These are phyloP conservation scores for Phytophthora sansomeana DNA, from an alignment of 352 stramenopile genomes.

Conservation along the genomic window DNA sequence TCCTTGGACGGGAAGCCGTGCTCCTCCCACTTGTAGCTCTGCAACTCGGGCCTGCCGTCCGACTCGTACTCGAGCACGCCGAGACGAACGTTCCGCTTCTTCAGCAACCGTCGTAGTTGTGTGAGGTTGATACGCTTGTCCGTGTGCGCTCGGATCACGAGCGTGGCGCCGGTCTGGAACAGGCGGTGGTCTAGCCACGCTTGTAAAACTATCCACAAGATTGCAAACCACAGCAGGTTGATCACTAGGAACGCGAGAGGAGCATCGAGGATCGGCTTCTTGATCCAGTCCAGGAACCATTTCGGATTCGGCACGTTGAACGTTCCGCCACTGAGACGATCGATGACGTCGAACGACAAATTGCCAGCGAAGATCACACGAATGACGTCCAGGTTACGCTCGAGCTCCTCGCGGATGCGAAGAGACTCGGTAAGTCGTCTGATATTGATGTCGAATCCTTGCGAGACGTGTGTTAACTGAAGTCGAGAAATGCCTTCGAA, in stretches of 20 bases:
- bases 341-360: constrained; percentile 95
- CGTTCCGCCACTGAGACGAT: constrained; percentile 92
- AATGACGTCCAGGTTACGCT: constrained; percentile 86
- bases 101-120: constrained; percentile 51
- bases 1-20: constrained; percentile 89
- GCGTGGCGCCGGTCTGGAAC: constrained; percentile 83
- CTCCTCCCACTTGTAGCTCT: constrained; percentile 85
- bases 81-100: constrained; percentile 47
- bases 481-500: constrained; percentile 90
- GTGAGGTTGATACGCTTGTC: constrained; percentile 68
- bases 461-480: constrained; percentile 89
- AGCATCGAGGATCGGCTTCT: constrained; percentile 66
- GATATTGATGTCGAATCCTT: constrained; percentile 91
- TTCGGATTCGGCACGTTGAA: constrained; percentile 92
- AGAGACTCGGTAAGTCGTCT: constrained; percentile 86
- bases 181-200: constrained; percentile 45
- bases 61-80: constrained; percentile 52
- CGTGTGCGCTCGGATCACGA: constrained; percentile 88
- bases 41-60: constrained; percentile 53
- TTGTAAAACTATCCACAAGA: constrained; percentile 69
- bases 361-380: constrained; percentile 94
- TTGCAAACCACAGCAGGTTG: constrained; percentile 76
- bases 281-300: constrained; percentile 87
- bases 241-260: constrained; percentile 83
- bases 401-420: constrained; percentile 60